Conservation (phyloP, 805 yeast genomes). For the Kodamaea kakaduensis region DNA sequence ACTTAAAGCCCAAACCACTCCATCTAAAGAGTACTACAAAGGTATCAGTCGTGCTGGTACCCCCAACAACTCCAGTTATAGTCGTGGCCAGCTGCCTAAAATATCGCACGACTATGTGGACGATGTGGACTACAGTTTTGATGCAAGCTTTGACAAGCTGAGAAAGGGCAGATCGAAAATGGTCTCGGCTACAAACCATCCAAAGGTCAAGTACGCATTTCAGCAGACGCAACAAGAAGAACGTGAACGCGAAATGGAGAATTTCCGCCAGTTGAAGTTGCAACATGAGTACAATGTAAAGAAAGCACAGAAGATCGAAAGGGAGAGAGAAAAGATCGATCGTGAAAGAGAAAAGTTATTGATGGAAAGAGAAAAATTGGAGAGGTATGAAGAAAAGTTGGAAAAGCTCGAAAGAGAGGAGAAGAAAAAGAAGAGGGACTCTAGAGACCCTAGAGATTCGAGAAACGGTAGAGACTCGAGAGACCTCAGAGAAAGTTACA, state of each 20-base stretch:
- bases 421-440: no score
- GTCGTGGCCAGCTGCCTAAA: conserved; percentile 11
- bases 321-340: no score
- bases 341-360: no score
- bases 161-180: conserved; percentile 11
- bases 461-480: no score
- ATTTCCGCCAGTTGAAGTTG: conserved; percentile 27
- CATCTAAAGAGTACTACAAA: conserved; percentile 10
- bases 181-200: conserved; percentile 17
- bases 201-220: conserved; percentile 16
- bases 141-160: conserved; percentile 20
- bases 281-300: conserved; percentile 28
- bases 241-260: conserved; percentile 29
- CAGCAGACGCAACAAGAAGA: conserved; percentile 22
- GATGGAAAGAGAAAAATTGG: no score
- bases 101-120: conserved; percentile 17
- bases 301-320: conserved; percentile 13
- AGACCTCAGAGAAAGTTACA: no score
- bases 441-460: no score
- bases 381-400: no score
- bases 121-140: conserved; percentile 19
- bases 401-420: no score
- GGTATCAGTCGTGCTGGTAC: conserved; percentile 9
- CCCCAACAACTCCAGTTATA: conserved; percentile 4
- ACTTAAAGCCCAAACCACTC: conserved; percentile 8